A percentile compares a stretch with the other conserved stretches of the same genome.
phyloP scores from a whole-genome alignment of 1,284 basidiomycete genomes.

The Dichomitus squalens region DNA sequence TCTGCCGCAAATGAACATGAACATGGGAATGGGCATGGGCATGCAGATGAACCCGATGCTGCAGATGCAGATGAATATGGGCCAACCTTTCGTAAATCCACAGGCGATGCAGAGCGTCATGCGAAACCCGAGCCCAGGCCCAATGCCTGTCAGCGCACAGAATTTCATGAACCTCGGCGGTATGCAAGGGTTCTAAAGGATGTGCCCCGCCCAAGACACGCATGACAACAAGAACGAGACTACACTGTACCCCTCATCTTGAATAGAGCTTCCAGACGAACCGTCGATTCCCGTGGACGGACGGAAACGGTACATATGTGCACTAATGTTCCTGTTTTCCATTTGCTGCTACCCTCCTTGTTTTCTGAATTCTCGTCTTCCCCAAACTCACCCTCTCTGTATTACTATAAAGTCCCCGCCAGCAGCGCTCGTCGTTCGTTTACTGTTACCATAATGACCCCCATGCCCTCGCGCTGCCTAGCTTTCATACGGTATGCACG shows the following conservation, averaged over 20 bases:
- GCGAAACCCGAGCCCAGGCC: constrained; percentile 74
- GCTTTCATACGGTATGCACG: constrained; percentile 11
- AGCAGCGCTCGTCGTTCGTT: constrained; percentile 17
- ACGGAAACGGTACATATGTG: constrained; percentile 22
- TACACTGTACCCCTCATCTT: constrained; percentile 11
- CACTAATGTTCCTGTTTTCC: constrained; percentile 26
- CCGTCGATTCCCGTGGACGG: constrained; percentile 16
- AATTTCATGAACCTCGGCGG: constrained; percentile 57
- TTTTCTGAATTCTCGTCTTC: not conserved
- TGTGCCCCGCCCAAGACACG: constrained; percentile 13
- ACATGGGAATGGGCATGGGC: constrained; percentile 41
- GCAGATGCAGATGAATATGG: constrained; percentile 70
- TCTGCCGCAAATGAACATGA: constrained; percentile 60
- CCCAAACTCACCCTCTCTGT: constrained; percentile 15
- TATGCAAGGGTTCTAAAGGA: constrained; percentile 37
- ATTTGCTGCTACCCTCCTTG: constrained; percentile 8
- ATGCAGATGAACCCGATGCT: constrained; percentile 55
- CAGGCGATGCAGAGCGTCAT: constrained; percentile 83
- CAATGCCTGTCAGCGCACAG: constrained; percentile 46
- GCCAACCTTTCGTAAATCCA: constrained; percentile 53
- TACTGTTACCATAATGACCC: constrained; percentile 18
- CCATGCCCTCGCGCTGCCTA: constrained; percentile 2
- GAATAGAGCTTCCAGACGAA: constrained; percentile 24
- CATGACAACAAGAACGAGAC: constrained; percentile 1
- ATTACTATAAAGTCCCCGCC: constrained; percentile 23